These are phyloP conservation scores for Xylaria sp. DNA, from an alignment of 2,329 filamentous ascomycete genomes.

Conservation along the genomic window DNA sequence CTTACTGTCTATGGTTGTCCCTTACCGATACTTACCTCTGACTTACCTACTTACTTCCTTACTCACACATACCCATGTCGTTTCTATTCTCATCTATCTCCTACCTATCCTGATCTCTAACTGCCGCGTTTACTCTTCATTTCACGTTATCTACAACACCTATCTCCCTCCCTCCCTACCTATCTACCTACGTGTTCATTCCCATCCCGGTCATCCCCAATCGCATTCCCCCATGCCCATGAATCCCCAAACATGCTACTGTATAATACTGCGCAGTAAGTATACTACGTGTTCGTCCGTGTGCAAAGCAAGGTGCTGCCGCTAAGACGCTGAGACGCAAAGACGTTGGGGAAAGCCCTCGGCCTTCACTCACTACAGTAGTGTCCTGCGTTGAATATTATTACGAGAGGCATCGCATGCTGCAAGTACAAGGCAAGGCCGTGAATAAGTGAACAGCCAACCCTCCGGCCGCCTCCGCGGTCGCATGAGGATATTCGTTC, in stretches of 20 bases:
- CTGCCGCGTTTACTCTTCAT: slow-evolving; percentile 13
- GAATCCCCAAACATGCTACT: neutral
- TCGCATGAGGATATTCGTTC: neutral
- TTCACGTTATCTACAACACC: too few species aligned
- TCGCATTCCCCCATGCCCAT: neutral
- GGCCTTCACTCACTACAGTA: neutral
- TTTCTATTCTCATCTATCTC: neutral
- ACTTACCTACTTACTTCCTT: neutral
- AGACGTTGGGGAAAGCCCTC: neutral
- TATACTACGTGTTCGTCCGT: slow-evolving; percentile 19
- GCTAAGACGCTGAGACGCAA: neutral
- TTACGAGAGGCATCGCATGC: neutral
- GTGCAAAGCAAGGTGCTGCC: neutral
- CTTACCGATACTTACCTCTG: neutral
- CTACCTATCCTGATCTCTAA: neutral
- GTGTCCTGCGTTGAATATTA: neutral
- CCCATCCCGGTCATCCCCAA: neutral
- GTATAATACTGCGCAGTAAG: neutral
- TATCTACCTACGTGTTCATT: slow-evolving; percentile 13
- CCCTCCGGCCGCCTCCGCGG: neutral
- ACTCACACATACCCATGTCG: slow-evolving; percentile 8
- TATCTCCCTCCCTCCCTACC: too few species aligned
- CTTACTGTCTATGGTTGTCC: too few species aligned
- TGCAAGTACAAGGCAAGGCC: neutral
- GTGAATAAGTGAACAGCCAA: neutral